A percentile compares a stretch with the other conserved stretches of the same genome.
phyloP scores from a whole-genome alignment of 1,139 yeast genomes.

The Yamadazyma triangularis region DNA sequence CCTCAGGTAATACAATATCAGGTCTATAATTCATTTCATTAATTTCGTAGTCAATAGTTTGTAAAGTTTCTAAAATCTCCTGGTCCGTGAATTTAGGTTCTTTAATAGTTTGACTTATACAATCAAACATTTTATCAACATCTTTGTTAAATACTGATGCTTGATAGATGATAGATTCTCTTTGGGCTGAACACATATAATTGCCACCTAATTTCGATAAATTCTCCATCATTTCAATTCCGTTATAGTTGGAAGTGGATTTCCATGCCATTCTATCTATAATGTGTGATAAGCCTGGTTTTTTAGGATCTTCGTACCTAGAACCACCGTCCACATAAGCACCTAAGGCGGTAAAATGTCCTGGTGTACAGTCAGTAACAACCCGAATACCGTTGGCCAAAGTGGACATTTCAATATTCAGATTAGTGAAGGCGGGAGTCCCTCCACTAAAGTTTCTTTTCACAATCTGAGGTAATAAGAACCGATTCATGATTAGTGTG shows the following conservation, averaged over 20 bases:
- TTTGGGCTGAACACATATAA: slow-evolving; percentile 87
- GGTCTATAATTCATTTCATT: slow-evolving; percentile 79
- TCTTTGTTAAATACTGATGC: slow-evolving; percentile 90
- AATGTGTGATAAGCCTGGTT: slow-evolving; percentile 75
- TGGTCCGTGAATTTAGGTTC: slow-evolving; percentile 63
- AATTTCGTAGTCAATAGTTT: slow-evolving; percentile 77
- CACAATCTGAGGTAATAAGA: background rate
- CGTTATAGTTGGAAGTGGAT: slow-evolving; percentile 60
- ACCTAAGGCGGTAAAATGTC: slow-evolving; percentile 90
- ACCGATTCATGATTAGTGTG: background rate
- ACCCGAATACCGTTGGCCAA: slow-evolving; percentile 76
- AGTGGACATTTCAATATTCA: slow-evolving; percentile 44
- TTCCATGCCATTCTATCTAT: slow-evolving; percentile 86
- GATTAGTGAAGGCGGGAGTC: no score
- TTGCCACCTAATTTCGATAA: slow-evolving; percentile 87
- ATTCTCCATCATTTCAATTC: slow-evolving; percentile 68
- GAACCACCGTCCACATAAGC: slow-evolving; percentile 90
- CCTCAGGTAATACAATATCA: slow-evolving; percentile 84
- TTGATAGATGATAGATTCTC: slow-evolving; percentile 91
- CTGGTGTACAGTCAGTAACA: slow-evolving; percentile 82
- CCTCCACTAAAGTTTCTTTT: background rate
- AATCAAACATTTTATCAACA: slow-evolving; percentile 74
- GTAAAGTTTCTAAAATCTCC: slow-evolving; percentile 71
- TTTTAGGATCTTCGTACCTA: slow-evolving; percentile 58
- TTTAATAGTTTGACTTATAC: slow-evolving; percentile 76